Conservation (phyloP, 1,284 basidiomycete species). For the Ustilago bromivora region DNA sequence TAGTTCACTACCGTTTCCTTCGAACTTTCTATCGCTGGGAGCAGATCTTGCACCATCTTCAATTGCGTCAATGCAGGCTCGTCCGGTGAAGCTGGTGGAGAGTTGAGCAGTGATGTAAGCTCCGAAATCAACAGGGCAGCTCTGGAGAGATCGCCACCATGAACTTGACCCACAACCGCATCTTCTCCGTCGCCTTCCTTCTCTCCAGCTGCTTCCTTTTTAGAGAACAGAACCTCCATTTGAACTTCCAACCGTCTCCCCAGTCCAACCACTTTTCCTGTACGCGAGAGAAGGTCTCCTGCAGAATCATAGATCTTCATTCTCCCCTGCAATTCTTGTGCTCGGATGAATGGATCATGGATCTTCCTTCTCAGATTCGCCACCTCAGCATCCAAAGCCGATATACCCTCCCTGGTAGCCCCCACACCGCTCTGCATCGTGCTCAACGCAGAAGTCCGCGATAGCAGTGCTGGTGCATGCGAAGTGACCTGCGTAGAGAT, state of each 20-base stretch:
- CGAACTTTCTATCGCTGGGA: constrained; percentile 44
- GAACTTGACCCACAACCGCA: constrained; percentile 41
- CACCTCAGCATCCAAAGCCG: constrained; percentile 25
- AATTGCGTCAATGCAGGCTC: constrained; percentile 31
- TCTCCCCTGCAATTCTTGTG: constrained; percentile 19
- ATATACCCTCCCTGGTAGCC: constrained; percentile 16
- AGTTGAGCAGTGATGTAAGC: constrained; percentile 22
- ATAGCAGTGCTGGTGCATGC: constrained; percentile 28
- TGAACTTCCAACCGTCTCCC: constrained; percentile 47
- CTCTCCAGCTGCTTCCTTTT: constrained; percentile 11
- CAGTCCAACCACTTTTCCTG: constrained; percentile 32
- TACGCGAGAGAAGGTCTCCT: constrained; percentile 27
- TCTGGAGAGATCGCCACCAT: constrained; percentile 49
- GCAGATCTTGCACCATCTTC: constrained; percentile 35
- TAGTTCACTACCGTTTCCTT: constrained; percentile 46
- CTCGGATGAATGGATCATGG: constrained; percentile 27
- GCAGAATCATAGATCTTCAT: constrained; percentile 28
- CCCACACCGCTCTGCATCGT: constrained; percentile 22
- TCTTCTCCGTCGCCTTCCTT: constrained; percentile 27
- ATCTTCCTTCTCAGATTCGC: constrained; percentile 18
- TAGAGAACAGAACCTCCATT: constrained; percentile 45
- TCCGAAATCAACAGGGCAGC: constrained; percentile 52
- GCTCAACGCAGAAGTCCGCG: constrained; percentile 14
- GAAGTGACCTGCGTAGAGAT: constrained; percentile 37
- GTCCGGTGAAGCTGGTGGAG: constrained; percentile 52